A percentile compares a stretch with the other conserved stretches of the same genome.
Evolutionary conservation across 2,329 filamentous ascomycete species (phyloP).

Genomic region (Leptographium flavum): DNA sequence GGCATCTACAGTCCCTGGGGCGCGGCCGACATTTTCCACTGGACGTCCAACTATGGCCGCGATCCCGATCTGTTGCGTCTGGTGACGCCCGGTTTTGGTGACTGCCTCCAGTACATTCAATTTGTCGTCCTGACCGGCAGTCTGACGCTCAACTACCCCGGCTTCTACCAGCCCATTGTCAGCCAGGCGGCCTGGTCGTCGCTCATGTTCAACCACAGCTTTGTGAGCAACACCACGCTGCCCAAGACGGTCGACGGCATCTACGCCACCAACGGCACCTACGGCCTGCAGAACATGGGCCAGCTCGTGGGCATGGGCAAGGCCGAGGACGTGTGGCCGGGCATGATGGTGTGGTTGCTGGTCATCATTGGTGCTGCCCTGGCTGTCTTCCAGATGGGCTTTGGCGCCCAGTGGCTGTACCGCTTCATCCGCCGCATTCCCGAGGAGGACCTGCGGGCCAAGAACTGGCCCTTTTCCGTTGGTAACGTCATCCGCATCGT

Average conservation of each 20-base stretch:
- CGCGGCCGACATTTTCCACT: conserved; percentile 76
- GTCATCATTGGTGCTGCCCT: conserved; percentile 57
- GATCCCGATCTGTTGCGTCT: conserved; percentile 83
- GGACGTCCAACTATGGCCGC: conserved; percentile 95
- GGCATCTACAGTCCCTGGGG: conserved; percentile 91
- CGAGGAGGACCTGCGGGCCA: conserved; percentile 77
- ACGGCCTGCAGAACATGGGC: conserved; percentile 65
- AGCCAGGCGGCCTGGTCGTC: conserved; percentile 81
- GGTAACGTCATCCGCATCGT: conserved; percentile 73
- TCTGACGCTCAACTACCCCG: conserved; percentile 76
- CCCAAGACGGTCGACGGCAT: conserved; percentile 66
- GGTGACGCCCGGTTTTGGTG: conserved; percentile 90
- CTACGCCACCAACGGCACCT: conserved; percentile 65
- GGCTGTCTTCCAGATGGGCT: conserved; percentile 60
- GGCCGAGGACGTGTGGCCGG: conserved; percentile 75
- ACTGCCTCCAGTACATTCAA: conserved; percentile 94
- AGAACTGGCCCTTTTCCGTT: conserved; percentile 78
- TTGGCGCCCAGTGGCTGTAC: conserved; percentile 61
- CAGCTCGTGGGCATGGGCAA: conserved; percentile 71
- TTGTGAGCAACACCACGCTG: conserved; percentile 54
- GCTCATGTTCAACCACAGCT: conserved; percentile 86
- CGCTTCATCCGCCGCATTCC: conserved; percentile 55
- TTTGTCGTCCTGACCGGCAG: conserved; percentile 82
- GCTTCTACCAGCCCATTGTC: conserved; percentile 83
- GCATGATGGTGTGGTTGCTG: conserved; percentile 83